These are phyloP conservation scores for Rhododendron molle DNA, from an alignment of 148 eudicot genomes.

Conservation along the genomic window DNA sequence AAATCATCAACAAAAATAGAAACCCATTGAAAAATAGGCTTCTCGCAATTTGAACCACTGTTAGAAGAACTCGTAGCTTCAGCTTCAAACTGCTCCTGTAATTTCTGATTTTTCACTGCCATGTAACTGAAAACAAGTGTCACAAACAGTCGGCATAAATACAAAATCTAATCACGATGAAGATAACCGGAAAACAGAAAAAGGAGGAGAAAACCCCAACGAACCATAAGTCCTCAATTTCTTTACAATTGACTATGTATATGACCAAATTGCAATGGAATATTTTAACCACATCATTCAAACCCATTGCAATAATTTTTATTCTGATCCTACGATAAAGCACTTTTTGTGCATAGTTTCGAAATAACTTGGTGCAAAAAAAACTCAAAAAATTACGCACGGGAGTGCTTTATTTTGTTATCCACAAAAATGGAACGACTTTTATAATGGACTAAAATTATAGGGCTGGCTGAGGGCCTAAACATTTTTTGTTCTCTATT, in stretches of 20 bases:
- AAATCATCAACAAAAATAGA: no score
- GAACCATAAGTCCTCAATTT: neutral
- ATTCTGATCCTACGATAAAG: neutral
- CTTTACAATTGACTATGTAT: neutral
- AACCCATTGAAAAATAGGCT: constrained; percentile 69
- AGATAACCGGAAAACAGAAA: neutral
- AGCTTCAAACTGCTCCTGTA: constrained; percentile 78
- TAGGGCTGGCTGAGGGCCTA: no score
- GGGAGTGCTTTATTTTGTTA: neutral
- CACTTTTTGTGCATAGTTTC: neutral
- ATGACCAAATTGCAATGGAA: no score
- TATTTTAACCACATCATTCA: neutral
- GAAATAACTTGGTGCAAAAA: no score
- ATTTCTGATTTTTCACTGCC: constrained; percentile 83
- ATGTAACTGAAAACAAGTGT: constrained; percentile 56
- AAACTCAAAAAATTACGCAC: neutral
- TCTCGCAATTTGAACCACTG: constrained; percentile 39
- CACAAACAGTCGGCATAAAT: constrained; percentile 6
- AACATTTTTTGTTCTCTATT: neutral
- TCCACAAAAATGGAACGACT: neutral
- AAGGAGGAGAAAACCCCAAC: no score
- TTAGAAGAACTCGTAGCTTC: constrained; percentile 73
- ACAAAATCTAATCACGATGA: neutral
- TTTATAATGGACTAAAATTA: no score
- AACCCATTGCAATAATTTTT: neutral